Evolutionary conservation across 331 rosid genomes (phyloP), one percentile per base, ranked within the genome.

Genomic region (Arachis monticola): DNA sequence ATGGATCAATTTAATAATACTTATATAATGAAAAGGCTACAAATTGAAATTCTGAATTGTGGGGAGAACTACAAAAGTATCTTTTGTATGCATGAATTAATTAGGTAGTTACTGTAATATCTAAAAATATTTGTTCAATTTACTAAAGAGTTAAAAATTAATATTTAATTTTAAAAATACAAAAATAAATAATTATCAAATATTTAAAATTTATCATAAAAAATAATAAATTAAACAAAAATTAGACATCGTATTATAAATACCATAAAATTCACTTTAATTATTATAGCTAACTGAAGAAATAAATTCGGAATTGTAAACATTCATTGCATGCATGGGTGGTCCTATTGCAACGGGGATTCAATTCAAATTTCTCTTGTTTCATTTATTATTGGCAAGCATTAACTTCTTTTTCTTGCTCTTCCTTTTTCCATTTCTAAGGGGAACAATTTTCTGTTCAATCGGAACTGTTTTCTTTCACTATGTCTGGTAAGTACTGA

Each of bases 31-130:
- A 40, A 47, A 61, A 17, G 40, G 69, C 61, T 61, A 3, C 5
- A 35, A 27, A 41, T 5, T n/a, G 57, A n/a, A 53, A 64, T 41
- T 64, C 56, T 74, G 57, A 64, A 53, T 52, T 40, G 64, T 2
- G 65, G 47, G 50, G 64, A 74, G 64, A 51, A 62, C 61, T 70
- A 47, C 13, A 0, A 8, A 64, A 64, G 79, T n/a, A 64, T 47
- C 58, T 12, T 46, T 31, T 58, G 53, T 44, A 58, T 35, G 40
- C 40, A 35, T 35, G 40, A 35, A 35, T 35, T 67, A 76, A 77
- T 50, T 51, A 41, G 81, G 8, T 64, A 69, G 22, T 17, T 17
- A 17, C 22, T 17, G 22, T 17, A 17, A 17, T 17, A 17, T 17
- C 22, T 17, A 17, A 17, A 17, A 17, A 17, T 17, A 17, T 17